Conservation (phyloP, 345 rosid species). For the Salix udensis region DNA sequence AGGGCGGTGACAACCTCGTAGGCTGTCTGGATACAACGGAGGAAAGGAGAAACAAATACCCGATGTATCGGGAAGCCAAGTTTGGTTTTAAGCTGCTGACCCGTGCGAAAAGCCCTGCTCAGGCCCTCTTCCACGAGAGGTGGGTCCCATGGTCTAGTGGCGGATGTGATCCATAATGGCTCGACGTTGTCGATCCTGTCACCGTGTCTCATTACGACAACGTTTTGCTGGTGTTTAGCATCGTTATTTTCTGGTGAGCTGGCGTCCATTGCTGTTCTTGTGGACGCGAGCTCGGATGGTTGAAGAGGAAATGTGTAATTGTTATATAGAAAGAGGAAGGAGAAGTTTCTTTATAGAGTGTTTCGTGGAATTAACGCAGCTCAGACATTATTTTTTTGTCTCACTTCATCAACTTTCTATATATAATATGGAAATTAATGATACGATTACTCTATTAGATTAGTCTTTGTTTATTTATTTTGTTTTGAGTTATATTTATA, state of each 20-base stretch:
- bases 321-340: background rate
- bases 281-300: background rate
- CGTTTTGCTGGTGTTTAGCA: constrained; percentile 36
- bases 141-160: constrained; percentile 80
- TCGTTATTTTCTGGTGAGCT: background rate
- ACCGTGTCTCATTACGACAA: constrained; percentile 90
- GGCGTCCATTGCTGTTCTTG: constrained; percentile 11
- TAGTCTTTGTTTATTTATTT: no score
- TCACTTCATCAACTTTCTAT: no score
- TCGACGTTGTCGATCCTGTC: constrained; percentile 71
- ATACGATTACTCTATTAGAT: no score
- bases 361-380: background rate
- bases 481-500: no score
- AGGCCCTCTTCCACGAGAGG: constrained; percentile 51
- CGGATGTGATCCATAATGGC: constrained; percentile 52
- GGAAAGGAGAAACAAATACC: constrained; percentile 77
- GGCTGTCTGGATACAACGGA: constrained; percentile 83
- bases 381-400: no score
- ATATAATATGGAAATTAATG: no score
- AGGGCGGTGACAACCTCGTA: constrained; percentile 50
- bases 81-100: constrained; percentile 39
- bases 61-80: constrained; percentile 72
- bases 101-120: constrained; percentile 46
- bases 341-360: background rate
- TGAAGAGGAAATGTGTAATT: background rate